Conservation (phyloP, 371 early-diverging fungal genomes). For the Rhizopus arrhizus region DNA sequence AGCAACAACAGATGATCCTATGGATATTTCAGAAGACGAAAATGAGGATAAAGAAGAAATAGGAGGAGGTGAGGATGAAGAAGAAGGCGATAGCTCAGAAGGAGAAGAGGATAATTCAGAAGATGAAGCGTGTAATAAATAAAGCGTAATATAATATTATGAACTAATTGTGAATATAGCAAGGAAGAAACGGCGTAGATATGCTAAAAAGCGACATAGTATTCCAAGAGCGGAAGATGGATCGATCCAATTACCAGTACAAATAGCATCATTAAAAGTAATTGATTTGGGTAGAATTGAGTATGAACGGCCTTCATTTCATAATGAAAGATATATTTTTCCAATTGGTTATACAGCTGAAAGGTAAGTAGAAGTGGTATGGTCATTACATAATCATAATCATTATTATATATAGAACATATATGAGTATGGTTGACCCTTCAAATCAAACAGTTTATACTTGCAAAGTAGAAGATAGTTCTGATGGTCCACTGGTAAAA, state of each 20-base stretch:
- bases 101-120: slow-evolving; percentile 15
- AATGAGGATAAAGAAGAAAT: slow-evolving; percentile 3
- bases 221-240: slow-evolving; percentile 70
- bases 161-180: neutral
- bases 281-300: slow-evolving; percentile 73
- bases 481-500: slow-evolving; percentile 67
- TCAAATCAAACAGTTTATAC: slow-evolving; percentile 65
- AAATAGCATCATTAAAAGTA: slow-evolving; percentile 79
- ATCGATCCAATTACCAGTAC: slow-evolving; percentile 72
- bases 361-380: slow-evolving; percentile 21
- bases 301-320: slow-evolving; percentile 74
- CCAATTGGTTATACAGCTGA: slow-evolving; percentile 83
- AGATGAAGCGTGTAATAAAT: slow-evolving; percentile 7
- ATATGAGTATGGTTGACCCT: slow-evolving; percentile 76
- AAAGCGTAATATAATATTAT: neutral
- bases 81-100: slow-evolving; percentile 18
- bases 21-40: slow-evolving; percentile 15
- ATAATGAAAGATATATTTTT: slow-evolving; percentile 89
- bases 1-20: slow-evolving; percentile 10
- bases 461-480: slow-evolving; percentile 78
- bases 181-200: slow-evolving; percentile 9
- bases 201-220: slow-evolving; percentile 37
- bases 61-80: slow-evolving; percentile 13
- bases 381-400: neutral
- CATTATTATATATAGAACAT: slow-evolving; percentile 47